phyloP scores from a whole-genome alignment of 768 basidiomycete species.

The Tephrocybe sp. region DNA sequence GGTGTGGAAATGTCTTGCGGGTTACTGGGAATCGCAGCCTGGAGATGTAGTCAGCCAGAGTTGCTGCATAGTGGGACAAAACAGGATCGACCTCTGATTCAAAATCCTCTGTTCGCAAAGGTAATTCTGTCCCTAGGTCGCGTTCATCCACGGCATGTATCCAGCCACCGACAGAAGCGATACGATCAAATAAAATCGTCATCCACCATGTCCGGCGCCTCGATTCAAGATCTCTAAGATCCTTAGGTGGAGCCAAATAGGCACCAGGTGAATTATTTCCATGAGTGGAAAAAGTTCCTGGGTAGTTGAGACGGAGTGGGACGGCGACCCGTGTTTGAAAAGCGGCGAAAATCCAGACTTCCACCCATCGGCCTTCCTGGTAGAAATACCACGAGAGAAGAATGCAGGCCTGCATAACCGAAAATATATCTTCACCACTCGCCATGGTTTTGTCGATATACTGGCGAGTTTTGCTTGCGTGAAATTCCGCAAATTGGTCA shows the following conservation, averaged over 20 bases:
- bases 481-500: constrained; percentile 87
- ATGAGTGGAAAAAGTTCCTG: constrained; percentile 76
- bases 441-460: constrained; percentile 90
- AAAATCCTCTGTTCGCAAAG: constrained; percentile 74
- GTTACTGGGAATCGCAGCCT: constrained; percentile 68
- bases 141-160: constrained; percentile 82
- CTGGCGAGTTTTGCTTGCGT: constrained; percentile 82
- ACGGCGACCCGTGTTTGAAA: constrained; percentile 83
- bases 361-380: constrained; percentile 87
- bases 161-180: constrained; percentile 82
- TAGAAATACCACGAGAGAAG: constrained; percentile 91
- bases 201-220: constrained; percentile 90
- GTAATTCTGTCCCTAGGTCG: constrained; percentile 83
- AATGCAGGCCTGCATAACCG: constrained; percentile 84
- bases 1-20: constrained; percentile 69
- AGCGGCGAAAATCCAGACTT: constrained; percentile 88
- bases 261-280: constrained; percentile 70
- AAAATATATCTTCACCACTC: constrained; percentile 85
- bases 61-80: not conserved
- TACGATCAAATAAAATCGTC: constrained; percentile 85
- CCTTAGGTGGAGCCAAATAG: constrained; percentile 79
- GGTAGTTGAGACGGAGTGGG: constrained; percentile 82
- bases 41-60: not conserved
- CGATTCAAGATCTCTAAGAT: constrained; percentile 72
- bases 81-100: constrained; percentile 59